Evolutionary conservation across 768 basidiomycete species (phyloP).

Genomic region (Tremella yokohamensis): DNA sequence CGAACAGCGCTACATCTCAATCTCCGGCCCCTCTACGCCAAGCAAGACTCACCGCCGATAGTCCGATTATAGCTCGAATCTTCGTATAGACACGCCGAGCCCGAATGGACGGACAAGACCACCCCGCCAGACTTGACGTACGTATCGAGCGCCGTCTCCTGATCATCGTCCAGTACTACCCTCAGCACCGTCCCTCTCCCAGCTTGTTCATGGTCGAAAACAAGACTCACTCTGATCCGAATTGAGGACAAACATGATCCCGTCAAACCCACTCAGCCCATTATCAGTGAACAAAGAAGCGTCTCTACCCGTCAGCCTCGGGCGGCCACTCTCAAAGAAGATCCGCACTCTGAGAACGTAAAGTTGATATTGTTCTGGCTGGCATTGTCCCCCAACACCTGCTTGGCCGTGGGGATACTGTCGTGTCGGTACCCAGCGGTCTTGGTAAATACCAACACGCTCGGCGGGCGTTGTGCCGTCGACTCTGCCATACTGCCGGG

Average conservation of each 20-base stretch:
- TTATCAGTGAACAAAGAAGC: slow-evolving; percentile 58
- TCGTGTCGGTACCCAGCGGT: slow-evolving; percentile 68
- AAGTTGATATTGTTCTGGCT: slow-evolving; percentile 59
- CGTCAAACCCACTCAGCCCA: slow-evolving; percentile 61
- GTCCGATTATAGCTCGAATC: slow-evolving; percentile 61
- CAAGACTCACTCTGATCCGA: slow-evolving; percentile 60
- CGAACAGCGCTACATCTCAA: slow-evolving; percentile 61
- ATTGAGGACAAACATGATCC: slow-evolving; percentile 65
- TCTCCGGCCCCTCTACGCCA: slow-evolving; percentile 6
- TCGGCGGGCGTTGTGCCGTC: slow-evolving; percentile 17
- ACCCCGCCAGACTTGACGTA: slow-evolving; percentile 69
- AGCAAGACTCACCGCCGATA: slow-evolving; percentile 53
- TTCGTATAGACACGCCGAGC: slow-evolving; percentile 62
- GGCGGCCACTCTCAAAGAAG: background rate
- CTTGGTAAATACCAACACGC: slow-evolving; percentile 62
- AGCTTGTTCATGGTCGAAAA: background rate
- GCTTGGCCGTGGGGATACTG: slow-evolving; percentile 68
- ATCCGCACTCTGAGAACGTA: slow-evolving; percentile 60
- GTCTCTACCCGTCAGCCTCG: slow-evolving; percentile 50
- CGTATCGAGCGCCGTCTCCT: slow-evolving; percentile 62
- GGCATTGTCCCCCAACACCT: slow-evolving; percentile 57
- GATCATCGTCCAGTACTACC: slow-evolving; percentile 61
- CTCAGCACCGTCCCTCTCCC: background rate
- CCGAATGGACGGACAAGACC: slow-evolving; percentile 67
- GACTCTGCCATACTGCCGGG: background rate